These are phyloP conservation scores for Salix exigua DNA, from an alignment of 345 rosid genomes.

Conservation along the genomic window DNA sequence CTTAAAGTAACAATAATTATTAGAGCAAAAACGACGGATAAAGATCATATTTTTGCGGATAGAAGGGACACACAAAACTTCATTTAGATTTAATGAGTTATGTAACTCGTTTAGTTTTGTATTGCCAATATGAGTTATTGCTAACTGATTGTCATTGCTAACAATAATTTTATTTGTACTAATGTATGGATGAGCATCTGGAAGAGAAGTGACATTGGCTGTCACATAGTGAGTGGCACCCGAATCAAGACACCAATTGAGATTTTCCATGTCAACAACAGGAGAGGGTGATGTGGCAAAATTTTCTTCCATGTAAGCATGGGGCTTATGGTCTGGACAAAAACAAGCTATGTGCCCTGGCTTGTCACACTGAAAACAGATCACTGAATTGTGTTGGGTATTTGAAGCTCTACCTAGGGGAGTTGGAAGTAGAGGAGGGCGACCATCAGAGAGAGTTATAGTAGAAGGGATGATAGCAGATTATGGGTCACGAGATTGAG, in stretches of 20 bases:
- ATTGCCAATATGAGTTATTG: not conserved
- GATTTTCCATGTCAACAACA: no score
- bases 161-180: no score
- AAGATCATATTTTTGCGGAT: not conserved
- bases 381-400: not conserved
- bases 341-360: not conserved
- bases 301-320: not conserved
- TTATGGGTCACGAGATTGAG: not conserved
- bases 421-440: not conserved
- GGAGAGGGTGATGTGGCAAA: not conserved
- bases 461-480: fast-evolving
- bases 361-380: not conserved
- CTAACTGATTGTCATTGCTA: not conserved
- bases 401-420: fast-evolving
- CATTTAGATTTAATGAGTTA: not conserved
- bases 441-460: not conserved
- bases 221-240: not conserved
- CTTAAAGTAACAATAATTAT: not conserved
- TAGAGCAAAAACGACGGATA: fast-evolving
- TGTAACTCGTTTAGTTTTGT: no score
- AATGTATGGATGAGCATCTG: not conserved
- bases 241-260: not conserved
- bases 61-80: not conserved
- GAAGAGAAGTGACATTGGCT: fast-evolving
- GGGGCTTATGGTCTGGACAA: fast-evolving